These are phyloP conservation scores for Tylopilus subfusipes DNA, from an alignment of 768 basidiomycete species.

Conservation along the genomic window DNA sequence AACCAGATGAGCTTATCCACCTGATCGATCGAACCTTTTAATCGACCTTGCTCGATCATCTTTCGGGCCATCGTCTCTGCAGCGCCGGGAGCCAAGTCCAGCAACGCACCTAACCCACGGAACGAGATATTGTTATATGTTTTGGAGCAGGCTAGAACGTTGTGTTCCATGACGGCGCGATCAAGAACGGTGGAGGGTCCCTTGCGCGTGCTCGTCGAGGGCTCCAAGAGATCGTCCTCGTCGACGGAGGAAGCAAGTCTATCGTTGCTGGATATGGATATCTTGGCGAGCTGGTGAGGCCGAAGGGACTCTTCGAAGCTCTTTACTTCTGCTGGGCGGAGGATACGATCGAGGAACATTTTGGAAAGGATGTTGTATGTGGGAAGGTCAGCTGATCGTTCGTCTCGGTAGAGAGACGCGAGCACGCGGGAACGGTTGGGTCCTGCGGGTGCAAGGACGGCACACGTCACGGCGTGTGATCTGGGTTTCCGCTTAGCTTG, in stretches of 20 bases:
- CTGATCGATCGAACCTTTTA: conserved; percentile 93
- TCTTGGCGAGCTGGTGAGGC: conserved; percentile 92
- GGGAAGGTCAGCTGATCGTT: conserved; percentile 75
- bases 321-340: conserved; percentile 84
- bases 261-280: conserved; percentile 81
- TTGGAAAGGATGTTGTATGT: conserved; percentile 91
- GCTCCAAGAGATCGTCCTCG: conserved; percentile 52
- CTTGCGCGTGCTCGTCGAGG: conserved; percentile 68
- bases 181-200: conserved; percentile 96
- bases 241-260: conserved; percentile 65
- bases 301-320: conserved; percentile 85
- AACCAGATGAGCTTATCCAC: conserved; percentile 94
- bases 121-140: conserved; percentile 99
- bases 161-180: conserved; percentile 98
- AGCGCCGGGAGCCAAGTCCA: conserved; percentile 86
- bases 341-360: conserved; percentile 98
- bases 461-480: conserved; percentile 90
- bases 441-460: conserved; percentile 94
- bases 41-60: conserved; percentile 97
- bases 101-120: conserved; percentile 82
- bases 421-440: conserved; percentile 93
- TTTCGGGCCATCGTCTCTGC: conserved; percentile 97
- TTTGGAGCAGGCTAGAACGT: conserved; percentile 92
- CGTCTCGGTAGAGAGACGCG: conserved; percentile 91
- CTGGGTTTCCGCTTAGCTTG: conserved; percentile 38